phyloP scores from a whole-genome alignment of 441 rosid genomes.

The Biscutella laevigata region DNA sequence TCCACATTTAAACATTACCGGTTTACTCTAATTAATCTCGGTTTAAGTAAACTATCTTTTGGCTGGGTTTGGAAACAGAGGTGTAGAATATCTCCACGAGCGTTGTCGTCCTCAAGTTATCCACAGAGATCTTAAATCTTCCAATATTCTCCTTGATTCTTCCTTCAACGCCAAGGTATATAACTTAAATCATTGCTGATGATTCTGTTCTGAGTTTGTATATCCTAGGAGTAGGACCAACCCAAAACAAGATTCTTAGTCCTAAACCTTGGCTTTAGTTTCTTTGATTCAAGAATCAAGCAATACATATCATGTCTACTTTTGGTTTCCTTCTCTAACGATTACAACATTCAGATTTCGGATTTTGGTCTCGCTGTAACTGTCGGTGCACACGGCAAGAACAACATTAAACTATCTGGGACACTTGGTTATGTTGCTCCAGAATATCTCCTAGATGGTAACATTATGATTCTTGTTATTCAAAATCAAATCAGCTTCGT shows the following conservation, averaged over 20 bases:
- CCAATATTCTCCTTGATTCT: conserved; percentile 82
- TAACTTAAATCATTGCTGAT: background rate
- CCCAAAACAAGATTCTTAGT: background rate
- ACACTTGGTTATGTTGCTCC: conserved; percentile 94
- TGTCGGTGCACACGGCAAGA: conserved; percentile 49
- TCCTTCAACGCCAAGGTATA: conserved; percentile 84
- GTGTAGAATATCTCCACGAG: conserved; percentile 82
- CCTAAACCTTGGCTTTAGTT: background rate
- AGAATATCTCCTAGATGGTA: conserved; percentile 83
- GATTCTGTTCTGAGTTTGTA: background rate
- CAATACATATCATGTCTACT: background rate
- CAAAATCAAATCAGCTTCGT: background rate
- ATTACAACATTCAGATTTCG: conserved; percentile 45
- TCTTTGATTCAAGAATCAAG: conserved; percentile 7
- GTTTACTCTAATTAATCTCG: background rate
- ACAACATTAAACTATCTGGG: conserved; percentile 74
- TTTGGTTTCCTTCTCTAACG: background rate
- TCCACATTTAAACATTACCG: conserved; percentile 6
- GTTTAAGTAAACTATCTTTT: conserved; percentile 11
- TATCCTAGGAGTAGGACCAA: background rate
- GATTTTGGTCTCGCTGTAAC: conserved; percentile 89
- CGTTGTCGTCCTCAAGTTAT: conserved; percentile 81
- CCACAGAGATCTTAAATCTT: conserved; percentile 92
- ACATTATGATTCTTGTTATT: conserved; percentile 2
- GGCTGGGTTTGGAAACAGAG: conserved; percentile 21